Evolutionary conservation across 495 filamentous ascomycete species (phyloP).

Genomic region (Hypoxylon rickii): DNA sequence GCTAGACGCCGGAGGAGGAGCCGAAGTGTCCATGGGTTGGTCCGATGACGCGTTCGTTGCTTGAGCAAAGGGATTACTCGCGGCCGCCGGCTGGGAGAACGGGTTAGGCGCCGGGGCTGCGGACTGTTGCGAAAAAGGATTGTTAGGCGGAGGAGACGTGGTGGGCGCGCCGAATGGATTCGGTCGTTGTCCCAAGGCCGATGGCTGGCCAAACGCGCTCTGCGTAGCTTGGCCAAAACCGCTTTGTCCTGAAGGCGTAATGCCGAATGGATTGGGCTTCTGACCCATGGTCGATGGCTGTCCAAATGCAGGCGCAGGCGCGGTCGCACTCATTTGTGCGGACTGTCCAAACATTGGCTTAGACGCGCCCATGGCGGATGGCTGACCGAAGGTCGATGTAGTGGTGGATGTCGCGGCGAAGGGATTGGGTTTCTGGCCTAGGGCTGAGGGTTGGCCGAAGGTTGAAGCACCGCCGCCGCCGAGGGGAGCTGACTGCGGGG

Average conservation of each 20-base stretch:
- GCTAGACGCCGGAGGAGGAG: conserved; percentile 14
- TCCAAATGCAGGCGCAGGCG: conserved; percentile 40
- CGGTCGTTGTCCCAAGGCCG: conserved; percentile 26
- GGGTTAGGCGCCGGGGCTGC: conserved; percentile 24
- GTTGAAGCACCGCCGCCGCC: conserved; percentile 27
- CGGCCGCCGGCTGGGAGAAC: conserved; percentile 27
- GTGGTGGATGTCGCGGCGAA: conserved; percentile 44
- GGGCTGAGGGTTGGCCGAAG: conserved; percentile 51
- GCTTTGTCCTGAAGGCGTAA: conserved; percentile 35
- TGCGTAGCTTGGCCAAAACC: conserved; percentile 27
- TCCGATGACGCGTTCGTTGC: conserved; percentile 8
- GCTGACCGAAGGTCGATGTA: conserved; percentile 50
- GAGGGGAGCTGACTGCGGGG: conserved; percentile 28
- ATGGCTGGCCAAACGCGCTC: conserved; percentile 30
- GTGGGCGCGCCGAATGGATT: conserved; percentile 32
- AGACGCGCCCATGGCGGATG: conserved; percentile 39
- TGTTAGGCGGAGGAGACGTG: conserved; percentile 14
- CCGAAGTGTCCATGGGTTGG: conserved; percentile 36
- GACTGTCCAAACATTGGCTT: conserved; percentile 47
- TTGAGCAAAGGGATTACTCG: conserved; percentile 38
- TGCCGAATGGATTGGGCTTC: conserved; percentile 46
- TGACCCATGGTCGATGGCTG: conserved; percentile 43
- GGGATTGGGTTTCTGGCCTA: conserved; percentile 47
- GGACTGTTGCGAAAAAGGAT: conserved; percentile 36
- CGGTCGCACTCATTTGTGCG: conserved; percentile 41